Evolutionary conservation across 208 protist species (phyloP).

Genomic region (Leishmania arabica): DNA sequence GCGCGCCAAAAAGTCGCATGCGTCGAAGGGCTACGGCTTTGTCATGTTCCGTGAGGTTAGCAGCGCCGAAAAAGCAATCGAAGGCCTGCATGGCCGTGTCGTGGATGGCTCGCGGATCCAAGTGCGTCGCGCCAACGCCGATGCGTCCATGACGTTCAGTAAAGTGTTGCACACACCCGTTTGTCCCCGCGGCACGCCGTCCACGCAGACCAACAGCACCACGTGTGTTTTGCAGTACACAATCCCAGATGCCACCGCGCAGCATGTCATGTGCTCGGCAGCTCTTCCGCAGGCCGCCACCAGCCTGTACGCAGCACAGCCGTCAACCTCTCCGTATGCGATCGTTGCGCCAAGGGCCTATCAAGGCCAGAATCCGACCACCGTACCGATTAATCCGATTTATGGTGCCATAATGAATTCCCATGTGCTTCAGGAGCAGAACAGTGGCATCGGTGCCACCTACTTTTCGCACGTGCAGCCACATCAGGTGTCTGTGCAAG

Average conservation of each 20-base stretch:
- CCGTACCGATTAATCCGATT: constrained; percentile 4
- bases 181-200: neutral
- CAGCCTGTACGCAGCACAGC: constrained; percentile 1
- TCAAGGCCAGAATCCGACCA: constrained; percentile 5
- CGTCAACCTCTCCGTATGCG: constrained; percentile 5
- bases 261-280: constrained; percentile 12
- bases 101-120: constrained; percentile 62
- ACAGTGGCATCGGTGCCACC: neutral
- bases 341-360: constrained; percentile 7
- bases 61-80: constrained; percentile 49
- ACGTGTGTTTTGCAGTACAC: constrained; percentile 7
- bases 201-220: constrained; percentile 12
- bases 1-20: constrained; percentile 52
- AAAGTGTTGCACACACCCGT: constrained; percentile 21
- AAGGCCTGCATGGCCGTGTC: constrained; percentile 39
- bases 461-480: constrained; percentile 15
- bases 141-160: constrained; percentile 40
- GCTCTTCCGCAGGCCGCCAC: constrained; percentile 3
- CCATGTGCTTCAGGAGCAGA: neutral
- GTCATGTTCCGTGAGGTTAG: constrained; percentile 56
- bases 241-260: neutral
- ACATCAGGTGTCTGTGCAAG: constrained; percentile 6
- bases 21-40: constrained; percentile 80
- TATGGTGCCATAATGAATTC: constrained; percentile 12
- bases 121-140: constrained; percentile 66